phyloP scores from a whole-genome alignment of 2,329 filamentous ascomycete species.

The Colletotrichum tamarilloi region DNA sequence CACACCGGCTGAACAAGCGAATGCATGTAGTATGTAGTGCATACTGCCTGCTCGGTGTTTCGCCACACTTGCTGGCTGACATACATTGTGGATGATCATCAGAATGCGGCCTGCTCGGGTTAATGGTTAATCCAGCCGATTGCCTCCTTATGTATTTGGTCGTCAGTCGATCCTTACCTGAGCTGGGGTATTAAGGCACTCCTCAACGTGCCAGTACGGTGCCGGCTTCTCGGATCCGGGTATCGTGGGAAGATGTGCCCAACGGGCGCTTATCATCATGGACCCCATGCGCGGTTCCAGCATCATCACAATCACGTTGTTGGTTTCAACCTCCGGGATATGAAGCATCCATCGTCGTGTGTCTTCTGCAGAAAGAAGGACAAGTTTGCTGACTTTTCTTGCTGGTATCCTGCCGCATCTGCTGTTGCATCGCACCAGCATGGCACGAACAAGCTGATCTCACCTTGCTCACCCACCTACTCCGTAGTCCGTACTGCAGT shows the following conservation, averaged over 20 bases:
- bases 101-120: not conserved
- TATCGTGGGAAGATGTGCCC: conserved; percentile 2
- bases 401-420: not conserved
- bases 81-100: not conserved
- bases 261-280: conserved; percentile 16
- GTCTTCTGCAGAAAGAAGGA: not conserved
- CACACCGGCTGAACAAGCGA: not conserved
- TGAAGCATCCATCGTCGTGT: not conserved
- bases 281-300: not conserved
- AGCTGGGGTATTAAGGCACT: too few relatives aligned
- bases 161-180: too few relatives aligned
- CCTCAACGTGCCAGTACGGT: not conserved
- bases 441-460: conserved; percentile 27
- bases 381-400: not conserved
- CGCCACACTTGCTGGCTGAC: not conserved
- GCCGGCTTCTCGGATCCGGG: conserved; percentile 19
- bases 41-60: not conserved
- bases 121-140: conserved; percentile 9
- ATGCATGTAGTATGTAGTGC: not conserved
- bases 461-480: not conserved
- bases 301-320: conserved; percentile 15
- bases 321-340: not conserved
- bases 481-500: not conserved
- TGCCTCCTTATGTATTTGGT: too few relatives aligned
- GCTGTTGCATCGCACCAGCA: conserved; percentile 31